Percentiles rank a stretch among this genome's conserved stretches.
phyloP scores from a whole-genome alignment of 75 land plant species.

The Chamaecyparis obtusa region DNA sequence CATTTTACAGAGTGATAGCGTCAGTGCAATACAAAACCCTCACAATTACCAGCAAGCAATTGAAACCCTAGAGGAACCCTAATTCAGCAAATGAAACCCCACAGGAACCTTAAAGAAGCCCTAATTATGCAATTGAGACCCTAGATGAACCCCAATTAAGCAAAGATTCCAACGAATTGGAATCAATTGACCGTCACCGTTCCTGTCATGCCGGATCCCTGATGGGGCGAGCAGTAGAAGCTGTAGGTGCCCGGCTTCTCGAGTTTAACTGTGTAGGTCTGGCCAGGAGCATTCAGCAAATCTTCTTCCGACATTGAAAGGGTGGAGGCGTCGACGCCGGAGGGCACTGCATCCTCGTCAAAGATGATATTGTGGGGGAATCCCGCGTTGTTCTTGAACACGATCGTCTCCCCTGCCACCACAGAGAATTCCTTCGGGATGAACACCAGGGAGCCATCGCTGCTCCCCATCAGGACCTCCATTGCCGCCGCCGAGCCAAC shows the following conservation, averaged over 20 bases:
- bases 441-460: slow-evolving; percentile 64
- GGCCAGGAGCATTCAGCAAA: slow-evolving; percentile 71
- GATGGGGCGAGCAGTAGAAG: slow-evolving; percentile 89
- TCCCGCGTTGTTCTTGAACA: slow-evolving; percentile 87
- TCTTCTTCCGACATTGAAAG: slow-evolving; percentile 75
- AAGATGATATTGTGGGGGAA: slow-evolving; percentile 94
- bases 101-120: too few species aligned
- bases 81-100: too few species aligned
- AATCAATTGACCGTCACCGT: slow-evolving; percentile 58
- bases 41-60: neutral
- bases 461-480: slow-evolving; percentile 60
- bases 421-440: slow-evolving; percentile 45
- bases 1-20: too few species aligned
- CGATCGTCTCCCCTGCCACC: slow-evolving; percentile 61
- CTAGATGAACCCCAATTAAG: too few species aligned
- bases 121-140: neutral
- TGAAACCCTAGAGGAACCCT: too few species aligned
- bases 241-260: slow-evolving; percentile 65
- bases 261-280: slow-evolving; percentile 54
- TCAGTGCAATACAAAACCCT: neutral
- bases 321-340: slow-evolving; percentile 53
- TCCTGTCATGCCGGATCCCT: slow-evolving; percentile 85
- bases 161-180: too few species aligned
- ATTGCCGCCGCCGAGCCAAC: slow-evolving; percentile 62
- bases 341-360: slow-evolving; percentile 81